Base-by-base conservation (phyloP, 139 green algal species). In the Zygnema cylindricum region DNA sequence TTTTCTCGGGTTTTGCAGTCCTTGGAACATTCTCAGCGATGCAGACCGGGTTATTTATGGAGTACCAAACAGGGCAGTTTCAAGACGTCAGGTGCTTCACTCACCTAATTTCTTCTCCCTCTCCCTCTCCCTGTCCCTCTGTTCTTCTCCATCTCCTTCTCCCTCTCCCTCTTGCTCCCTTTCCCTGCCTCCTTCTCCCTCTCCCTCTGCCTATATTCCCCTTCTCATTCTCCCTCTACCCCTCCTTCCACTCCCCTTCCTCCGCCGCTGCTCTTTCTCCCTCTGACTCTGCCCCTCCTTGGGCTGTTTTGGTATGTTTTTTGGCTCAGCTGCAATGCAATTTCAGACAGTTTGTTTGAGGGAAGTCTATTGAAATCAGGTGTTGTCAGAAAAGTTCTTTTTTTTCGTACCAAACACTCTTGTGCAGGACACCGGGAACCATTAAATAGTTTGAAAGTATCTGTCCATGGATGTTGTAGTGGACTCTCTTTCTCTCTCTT, bases 21-120 rank as follows among this genome's bases (percentile, higher is more conserved):
- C 83, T n/a, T 88, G 83, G 83, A 7, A n/a, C 11, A 69, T 87
- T 35, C 83, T 88, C n/a, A 69, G 69, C 42, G 83, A 88, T 41
- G 83, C 83, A 41, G 83, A 88, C 42, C 22, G 38, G 2, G 33
- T 3, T 39, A 86, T 88, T 40, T 88, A 77, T 69, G 83, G 81
- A 78, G 81, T 78, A 3, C 7, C 33, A 42, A 77, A 77, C n/a
- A 63, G 32, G 3, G 69, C 33, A 54, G 36, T 39, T 21, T 77
- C n/a, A 63, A 88, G 69, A 35, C 69, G 69, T 2, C 69, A 88
- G 40, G 39, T 76, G 3, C 25, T 2, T 84, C n/a, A 2, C 22
- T 43, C 33, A 40, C 77, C 76, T 77, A 3, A 1, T 43, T 83
- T 43, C 23, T 25, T 83, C 76, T 77, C 2, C 76, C 0, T 1